Evolutionary conservation across 768 basidiomycete species (phyloP), one percentile per base, ranked within the genome.

Genomic region (Termitomyces sp.): DNA sequence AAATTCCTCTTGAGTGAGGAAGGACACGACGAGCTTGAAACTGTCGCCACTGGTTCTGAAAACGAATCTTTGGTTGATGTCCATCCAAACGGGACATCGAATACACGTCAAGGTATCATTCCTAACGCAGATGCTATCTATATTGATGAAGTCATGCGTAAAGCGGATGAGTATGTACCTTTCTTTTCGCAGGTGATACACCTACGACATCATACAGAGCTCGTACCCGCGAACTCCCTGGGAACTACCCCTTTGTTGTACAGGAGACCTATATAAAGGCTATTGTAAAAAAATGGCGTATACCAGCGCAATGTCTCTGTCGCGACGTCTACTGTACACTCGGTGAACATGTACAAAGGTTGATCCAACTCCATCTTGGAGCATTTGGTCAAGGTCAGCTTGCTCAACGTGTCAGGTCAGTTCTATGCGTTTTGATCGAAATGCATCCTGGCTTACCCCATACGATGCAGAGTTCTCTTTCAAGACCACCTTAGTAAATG

Each of bases 171-270:
- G 86, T 86, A 64, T 21, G 81, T 70, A 6, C 31, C 10, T 38
- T 26, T 15, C 23, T 19, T 56, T n/a, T 7, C 30, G 3, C 41
- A 37, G 1, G 5, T 17, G 8, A 8, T 28, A 10, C n/a, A 31
- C 1, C 6, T n/a, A 10, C 19, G n/a, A 31, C 30, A 6, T 17
- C 30, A 11, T 33, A 17, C 19, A 91, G 89, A 17, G 81, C 88
- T 2, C 77, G 84, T 3, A 85, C 87, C 0, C 80, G 89, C 2
- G 87, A 90, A 61, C 75, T 90, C 0, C 87, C 87, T 0, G 84
- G 80, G 17, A 78, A 79, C 58, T 86, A 82, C 57, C 87, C 87
- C 0, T 89, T 85, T 58, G 71, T 83, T 0, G 83, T 89, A 0
- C 80, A 83, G 46, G 66, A 74, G 12, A 63, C 67, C 0, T 85